Conservation (phyloP, 306 rosid species). For the Astragalus membranaceus region DNA sequence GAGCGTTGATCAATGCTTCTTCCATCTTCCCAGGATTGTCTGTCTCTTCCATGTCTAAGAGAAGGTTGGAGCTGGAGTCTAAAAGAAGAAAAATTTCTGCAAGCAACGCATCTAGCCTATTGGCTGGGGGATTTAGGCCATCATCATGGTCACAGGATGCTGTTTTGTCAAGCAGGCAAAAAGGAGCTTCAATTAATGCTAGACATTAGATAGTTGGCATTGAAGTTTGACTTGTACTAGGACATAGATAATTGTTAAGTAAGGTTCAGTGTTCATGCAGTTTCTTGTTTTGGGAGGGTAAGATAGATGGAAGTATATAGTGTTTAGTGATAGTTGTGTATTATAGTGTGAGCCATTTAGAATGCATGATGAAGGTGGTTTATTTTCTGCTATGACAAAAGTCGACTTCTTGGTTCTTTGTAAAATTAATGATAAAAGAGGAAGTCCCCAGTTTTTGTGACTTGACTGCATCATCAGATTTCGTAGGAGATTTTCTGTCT, state of each 20-base stretch:
- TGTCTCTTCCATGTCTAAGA: conserved; percentile 39
- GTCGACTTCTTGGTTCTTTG: background rate
- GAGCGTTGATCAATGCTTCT: conserved; percentile 56
- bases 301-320: background rate
- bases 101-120: conserved; percentile 48
- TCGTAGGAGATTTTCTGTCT: background rate
- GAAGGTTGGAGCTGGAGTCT: conserved; percentile 52
- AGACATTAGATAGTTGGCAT: conserved; percentile 24
- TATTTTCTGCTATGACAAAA: background rate
- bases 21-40: conserved; percentile 54
- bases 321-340: background rate
- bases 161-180: conserved; percentile 24
- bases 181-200: conserved; percentile 24
- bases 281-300: background rate
- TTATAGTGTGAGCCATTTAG: background rate
- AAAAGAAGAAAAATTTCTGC: conserved; percentile 81
- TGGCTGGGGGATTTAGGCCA: conserved; percentile 56
- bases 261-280: background rate
- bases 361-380: background rate
- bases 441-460: background rate
- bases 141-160: conserved; percentile 60
- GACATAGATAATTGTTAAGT: conserved; percentile 5
- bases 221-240: conserved; percentile 6
- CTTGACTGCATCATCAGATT: background rate
- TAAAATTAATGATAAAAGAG: background rate